Base-by-base conservation (phyloP, 1,139 yeast species). In the Candida freyschussii region DNA sequence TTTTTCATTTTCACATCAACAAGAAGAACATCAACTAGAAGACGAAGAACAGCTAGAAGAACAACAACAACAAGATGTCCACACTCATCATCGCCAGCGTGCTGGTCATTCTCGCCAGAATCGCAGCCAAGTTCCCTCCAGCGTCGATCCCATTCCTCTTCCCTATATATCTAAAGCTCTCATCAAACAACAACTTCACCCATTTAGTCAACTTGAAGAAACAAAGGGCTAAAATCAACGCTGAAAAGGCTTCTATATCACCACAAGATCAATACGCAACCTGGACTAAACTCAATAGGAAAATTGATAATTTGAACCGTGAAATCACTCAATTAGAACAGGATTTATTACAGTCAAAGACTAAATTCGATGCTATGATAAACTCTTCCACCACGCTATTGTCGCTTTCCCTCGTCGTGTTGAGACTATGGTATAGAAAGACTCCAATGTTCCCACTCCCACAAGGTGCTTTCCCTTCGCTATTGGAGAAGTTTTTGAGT, bases 261-360 rank as follows among this genome's bases (percentile, higher is more conserved):
- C 93, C 96, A 6, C 96, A 89, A 57, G 96, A 91, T 54, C 79
- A 91, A 50, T 91, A 89, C 57, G 96, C 97, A 29, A 79, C 74
- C 50, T 91, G 98, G 98, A 94, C 97, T 4, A 86, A 86, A 56
- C 68, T 89, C 43, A 89, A 86, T 50, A 71, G 98, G 31, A 72
- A 71, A 48, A 62, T 70, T 38, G 89, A 81, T 43, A 44, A 50
- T 12, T 52, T 74, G 35, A 69, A 48, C 21, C 37, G 36, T 19
- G 36, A 82, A 46, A 63, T 87, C 40, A 76, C 76, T 44, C 65
- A 87, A 19, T 79, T 78, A 41, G 69, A 40, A 13, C 36, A 69
- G 66, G 22, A 44, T 10, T 17, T 26, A 3, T 17, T 7, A 12
- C 13, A 23, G 3, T 15, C 33, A n/a, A 33, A 32, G 15, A 24